phyloP scores from a whole-genome alignment of 768 basidiomycete species.

The Calocybe indica region DNA sequence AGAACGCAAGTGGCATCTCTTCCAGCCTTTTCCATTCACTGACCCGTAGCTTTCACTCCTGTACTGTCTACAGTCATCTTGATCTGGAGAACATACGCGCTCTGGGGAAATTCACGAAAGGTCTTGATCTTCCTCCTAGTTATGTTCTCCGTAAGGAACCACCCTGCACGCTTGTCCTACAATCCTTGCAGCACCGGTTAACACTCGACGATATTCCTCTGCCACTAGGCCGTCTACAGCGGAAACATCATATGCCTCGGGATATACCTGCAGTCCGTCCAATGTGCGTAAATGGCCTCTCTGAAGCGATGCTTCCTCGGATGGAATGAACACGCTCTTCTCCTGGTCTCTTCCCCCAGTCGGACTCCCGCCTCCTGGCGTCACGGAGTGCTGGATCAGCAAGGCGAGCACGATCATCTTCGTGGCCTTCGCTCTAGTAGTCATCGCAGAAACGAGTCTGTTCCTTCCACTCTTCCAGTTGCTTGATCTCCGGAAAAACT shows the following conservation, averaged over 20 bases:
- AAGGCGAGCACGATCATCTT: conserved; percentile 1
- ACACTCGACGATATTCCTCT: no score
- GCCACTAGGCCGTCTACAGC: not conserved
- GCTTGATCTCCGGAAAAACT: no score
- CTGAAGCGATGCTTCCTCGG: not conserved
- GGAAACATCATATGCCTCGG: not conserved
- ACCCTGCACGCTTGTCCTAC: not conserved
- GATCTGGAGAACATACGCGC: not conserved
- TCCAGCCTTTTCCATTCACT: no score
- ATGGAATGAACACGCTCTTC: not conserved
- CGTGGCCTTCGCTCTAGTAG: not conserved
- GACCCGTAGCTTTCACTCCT: no score
- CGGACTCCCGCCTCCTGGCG: not conserved
- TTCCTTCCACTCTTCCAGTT: not conserved
- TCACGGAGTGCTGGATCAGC: not conserved
- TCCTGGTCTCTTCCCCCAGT: not conserved
- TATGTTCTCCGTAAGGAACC: not conserved
- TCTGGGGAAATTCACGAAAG: not conserved
- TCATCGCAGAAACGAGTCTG: not conserved
- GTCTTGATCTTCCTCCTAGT: not conserved
- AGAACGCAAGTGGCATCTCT: no score
- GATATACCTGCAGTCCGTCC: not conserved
- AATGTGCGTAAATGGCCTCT: not conserved
- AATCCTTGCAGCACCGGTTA: not conserved
- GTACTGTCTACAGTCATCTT: not conserved